Evolutionary conservation across 164 flowering plant species (phyloP).

Genomic region (Vitis rotundifolia): DNA sequence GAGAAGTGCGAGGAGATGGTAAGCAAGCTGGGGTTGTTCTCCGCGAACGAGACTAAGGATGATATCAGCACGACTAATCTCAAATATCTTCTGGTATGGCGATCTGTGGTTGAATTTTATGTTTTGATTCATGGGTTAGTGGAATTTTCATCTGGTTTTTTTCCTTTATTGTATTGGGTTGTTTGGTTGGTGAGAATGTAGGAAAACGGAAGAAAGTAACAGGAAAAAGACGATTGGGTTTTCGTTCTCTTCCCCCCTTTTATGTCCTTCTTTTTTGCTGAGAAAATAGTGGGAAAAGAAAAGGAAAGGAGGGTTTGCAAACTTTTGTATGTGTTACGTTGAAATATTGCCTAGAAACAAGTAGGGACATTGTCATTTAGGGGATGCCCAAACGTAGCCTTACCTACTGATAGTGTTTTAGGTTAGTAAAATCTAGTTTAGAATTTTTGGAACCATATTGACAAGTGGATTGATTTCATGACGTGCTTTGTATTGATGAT

Average conservation of each 20-base stretch:
- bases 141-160: slow-evolving; percentile 7
- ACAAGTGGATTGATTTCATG: too few relatives aligned
- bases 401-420: too few relatives aligned
- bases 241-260: not conserved
- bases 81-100: slow-evolving; percentile 74
- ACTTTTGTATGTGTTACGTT: too few relatives aligned
- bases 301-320: not conserved
- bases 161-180: not conserved
- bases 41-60: slow-evolving; percentile 85
- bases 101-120: too few relatives aligned
- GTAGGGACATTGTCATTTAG: too few relatives aligned
- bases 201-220: too few relatives aligned
- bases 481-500: too few relatives aligned
- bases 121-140: too few relatives aligned
- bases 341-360: too few relatives aligned
- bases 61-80: slow-evolving; percentile 89
- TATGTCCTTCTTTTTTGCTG: not conserved
- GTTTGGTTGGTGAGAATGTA: not conserved
- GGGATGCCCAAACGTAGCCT: too few relatives aligned
- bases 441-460: too few relatives aligned
- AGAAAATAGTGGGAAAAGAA: not conserved
- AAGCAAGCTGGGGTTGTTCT: slow-evolving; percentile 79
- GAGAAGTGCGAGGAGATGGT: slow-evolving; percentile 85
- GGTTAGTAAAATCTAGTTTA: too few relatives aligned
- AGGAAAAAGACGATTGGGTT: not conserved